A percentile compares a stretch with the other conserved stretches of the same genome.
Conservation (phyloP, 164 flowering plant genomes). For the Chimonanthus salicifolius region DNA sequence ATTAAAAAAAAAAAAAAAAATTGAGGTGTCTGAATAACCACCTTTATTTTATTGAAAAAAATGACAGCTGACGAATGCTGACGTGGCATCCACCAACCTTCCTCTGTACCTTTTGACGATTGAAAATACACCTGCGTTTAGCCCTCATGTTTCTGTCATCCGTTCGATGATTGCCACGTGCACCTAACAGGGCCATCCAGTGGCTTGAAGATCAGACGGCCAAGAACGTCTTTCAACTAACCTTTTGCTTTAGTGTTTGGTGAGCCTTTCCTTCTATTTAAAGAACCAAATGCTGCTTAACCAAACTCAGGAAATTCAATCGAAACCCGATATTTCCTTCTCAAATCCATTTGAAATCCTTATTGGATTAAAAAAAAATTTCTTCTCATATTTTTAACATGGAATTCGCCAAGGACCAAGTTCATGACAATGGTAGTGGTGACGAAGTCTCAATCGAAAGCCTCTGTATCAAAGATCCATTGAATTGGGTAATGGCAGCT, state of each 20-base stretch:
- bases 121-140: conserved; percentile 3
- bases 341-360: background rate
- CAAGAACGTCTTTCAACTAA: conserved; percentile 18
- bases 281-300: conserved; percentile 10
- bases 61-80: background rate
- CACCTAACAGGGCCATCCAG: conserved; percentile 2
- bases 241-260: conserved; percentile 11
- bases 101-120: background rate
- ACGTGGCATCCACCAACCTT: conserved; percentile 8
- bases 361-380: too few species aligned
- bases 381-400: background rate
- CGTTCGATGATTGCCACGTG: conserved; percentile 13
- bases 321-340: conserved; percentile 1
- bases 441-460: background rate
- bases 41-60: too few species aligned
- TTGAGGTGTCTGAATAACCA: too few species aligned
- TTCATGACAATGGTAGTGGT: conserved; percentile 6
- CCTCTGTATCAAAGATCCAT: conserved; percentile 31
- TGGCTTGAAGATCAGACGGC: conserved; percentile 15
- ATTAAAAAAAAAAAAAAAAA: too few species aligned
- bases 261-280: conserved; percentile 15
- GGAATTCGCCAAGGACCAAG: conserved; percentile 2
- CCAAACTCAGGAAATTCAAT: conserved; percentile 20
- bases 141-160: conserved; percentile 3
- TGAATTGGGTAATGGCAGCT: conserved; percentile 50